These are phyloP conservation scores for Cokeromyces recurvatus DNA, from an alignment of 371 early-diverging fungal species.

Conservation along the genomic window DNA sequence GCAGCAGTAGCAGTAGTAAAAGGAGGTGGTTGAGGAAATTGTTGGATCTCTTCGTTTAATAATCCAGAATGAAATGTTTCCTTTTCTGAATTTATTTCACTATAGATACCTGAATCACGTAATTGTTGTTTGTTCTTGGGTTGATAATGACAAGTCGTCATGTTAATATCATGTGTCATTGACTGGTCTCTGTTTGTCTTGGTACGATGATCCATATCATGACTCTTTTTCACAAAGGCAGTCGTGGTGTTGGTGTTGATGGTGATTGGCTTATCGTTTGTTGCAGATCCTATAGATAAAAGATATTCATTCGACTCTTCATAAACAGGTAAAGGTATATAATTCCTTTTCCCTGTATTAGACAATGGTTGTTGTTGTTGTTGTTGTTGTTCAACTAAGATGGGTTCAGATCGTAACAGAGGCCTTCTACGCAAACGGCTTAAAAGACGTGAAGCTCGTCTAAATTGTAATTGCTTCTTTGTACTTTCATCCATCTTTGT, in stretches of 20 bases:
- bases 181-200: too few species aligned
- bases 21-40: constrained; percentile 1
- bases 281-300: too few species aligned
- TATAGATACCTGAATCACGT: constrained; percentile 40
- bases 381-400: neutral
- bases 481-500: constrained; percentile 1
- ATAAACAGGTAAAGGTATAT: constrained; percentile 12
- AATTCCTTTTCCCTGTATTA: constrained; percentile 1
- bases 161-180: too few species aligned
- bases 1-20: constrained; percentile 3
- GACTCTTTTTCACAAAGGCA: too few species aligned
- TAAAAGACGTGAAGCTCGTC: constrained; percentile 28
- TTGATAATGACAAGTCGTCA: too few species aligned
- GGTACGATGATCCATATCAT: too few species aligned
- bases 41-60: too few species aligned
- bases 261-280: neutral
- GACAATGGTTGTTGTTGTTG: neutral
- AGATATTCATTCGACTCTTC: too few species aligned
- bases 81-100: constrained; percentile 27
- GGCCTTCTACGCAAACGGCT: constrained; percentile 26
- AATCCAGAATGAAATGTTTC: constrained; percentile 3
- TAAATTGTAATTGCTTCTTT: constrained; percentile 13
- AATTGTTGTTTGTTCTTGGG: neutral
- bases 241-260: neutral
- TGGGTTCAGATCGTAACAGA: neutral